Evolutionary conservation across 78 protist species (phyloP).

Genomic region (Pigoraptor vietnamica): DNA sequence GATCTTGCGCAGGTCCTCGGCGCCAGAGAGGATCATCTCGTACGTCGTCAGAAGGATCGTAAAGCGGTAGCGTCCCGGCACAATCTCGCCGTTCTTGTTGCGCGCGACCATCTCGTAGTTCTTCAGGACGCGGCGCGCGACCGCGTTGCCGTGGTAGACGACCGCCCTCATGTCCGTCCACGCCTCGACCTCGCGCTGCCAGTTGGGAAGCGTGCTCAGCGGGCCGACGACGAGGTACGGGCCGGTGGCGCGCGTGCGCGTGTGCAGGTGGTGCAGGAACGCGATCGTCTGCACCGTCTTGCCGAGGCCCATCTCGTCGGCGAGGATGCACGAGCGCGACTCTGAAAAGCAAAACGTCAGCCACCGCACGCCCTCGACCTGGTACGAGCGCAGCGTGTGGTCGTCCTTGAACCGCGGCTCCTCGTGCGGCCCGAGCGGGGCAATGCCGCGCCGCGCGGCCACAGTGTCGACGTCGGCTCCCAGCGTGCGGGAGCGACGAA

Average conservation of each 20-base stretch:
- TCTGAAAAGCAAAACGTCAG: constrained; percentile 32
- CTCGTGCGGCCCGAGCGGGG: not conserved
- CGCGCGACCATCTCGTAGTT: not conserved
- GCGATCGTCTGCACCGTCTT: constrained; percentile 63
- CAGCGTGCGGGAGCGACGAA: not conserved
- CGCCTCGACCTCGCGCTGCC: constrained; percentile 38
- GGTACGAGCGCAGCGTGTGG: constrained; percentile 63
- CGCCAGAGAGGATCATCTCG: constrained; percentile 69
- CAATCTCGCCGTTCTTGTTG: not conserved
- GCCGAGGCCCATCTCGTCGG: constrained; percentile 82
- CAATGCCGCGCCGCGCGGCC: constrained; percentile 29
- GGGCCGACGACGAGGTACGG: constrained; percentile 50
- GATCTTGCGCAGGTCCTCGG: constrained; percentile 37
- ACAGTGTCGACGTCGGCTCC: not conserved
- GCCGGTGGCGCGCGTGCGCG: constrained; percentile 16
- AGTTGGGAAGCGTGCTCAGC: constrained; percentile 44
- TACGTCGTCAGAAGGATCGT: constrained; percentile 80
- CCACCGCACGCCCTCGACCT: constrained; percentile 85
- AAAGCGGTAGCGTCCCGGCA: constrained; percentile 39
- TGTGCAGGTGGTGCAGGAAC: constrained; percentile 38
- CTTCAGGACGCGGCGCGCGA: not conserved
- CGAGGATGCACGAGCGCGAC: constrained; percentile 49
- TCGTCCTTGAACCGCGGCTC: constrained; percentile 31
- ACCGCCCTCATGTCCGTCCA: constrained; percentile 66
- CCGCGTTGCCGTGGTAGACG: constrained; percentile 67